These are phyloP conservation scores for Talaromyces atroroseus DNA, from an alignment of 2,329 filamentous ascomycete genomes.

Conservation along the genomic window DNA sequence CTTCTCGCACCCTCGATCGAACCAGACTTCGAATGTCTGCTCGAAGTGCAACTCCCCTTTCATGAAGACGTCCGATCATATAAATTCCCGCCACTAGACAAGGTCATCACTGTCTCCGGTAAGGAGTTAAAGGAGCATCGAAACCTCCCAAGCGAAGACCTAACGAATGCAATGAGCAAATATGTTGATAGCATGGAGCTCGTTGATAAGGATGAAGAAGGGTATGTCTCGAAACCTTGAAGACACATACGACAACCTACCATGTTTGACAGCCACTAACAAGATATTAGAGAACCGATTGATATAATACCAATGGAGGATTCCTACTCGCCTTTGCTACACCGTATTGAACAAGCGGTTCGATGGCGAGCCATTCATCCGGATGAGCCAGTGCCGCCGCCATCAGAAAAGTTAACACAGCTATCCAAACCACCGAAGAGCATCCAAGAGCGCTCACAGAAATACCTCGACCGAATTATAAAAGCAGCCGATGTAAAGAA, in stretches of 20 bases:
- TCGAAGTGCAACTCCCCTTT: slow-evolving; percentile 87
- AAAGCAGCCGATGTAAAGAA: slow-evolving; percentile 75
- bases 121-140: slow-evolving; percentile 75
- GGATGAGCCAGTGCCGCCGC: slow-evolving; percentile 56
- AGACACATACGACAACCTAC: neutral
- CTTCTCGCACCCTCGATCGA: slow-evolving; percentile 78
- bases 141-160: slow-evolving; percentile 68
- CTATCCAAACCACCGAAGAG: slow-evolving; percentile 68
- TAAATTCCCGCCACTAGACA: slow-evolving; percentile 83
- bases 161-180: slow-evolving; percentile 76
- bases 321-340: slow-evolving; percentile 77
- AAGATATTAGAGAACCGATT: slow-evolving; percentile 38
- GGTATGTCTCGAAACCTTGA: slow-evolving; percentile 43
- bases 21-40: slow-evolving; percentile 72
- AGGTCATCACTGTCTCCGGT: slow-evolving; percentile 79
- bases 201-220: slow-evolving; percentile 66
- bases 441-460: slow-evolving; percentile 55
- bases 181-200: slow-evolving; percentile 95
- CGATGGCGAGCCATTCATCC: slow-evolving; percentile 74
- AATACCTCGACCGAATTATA: slow-evolving; percentile 59
- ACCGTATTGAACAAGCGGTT: slow-evolving; percentile 81
- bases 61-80: slow-evolving; percentile 89
- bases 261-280: slow-evolving; percentile 9
- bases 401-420: slow-evolving; percentile 60
- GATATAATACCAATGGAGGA: slow-evolving; percentile 78